These are phyloP conservation scores for Ascochyta fabae DNA, from an alignment of 2,329 filamentous ascomycete species.

Conservation along the genomic window DNA sequence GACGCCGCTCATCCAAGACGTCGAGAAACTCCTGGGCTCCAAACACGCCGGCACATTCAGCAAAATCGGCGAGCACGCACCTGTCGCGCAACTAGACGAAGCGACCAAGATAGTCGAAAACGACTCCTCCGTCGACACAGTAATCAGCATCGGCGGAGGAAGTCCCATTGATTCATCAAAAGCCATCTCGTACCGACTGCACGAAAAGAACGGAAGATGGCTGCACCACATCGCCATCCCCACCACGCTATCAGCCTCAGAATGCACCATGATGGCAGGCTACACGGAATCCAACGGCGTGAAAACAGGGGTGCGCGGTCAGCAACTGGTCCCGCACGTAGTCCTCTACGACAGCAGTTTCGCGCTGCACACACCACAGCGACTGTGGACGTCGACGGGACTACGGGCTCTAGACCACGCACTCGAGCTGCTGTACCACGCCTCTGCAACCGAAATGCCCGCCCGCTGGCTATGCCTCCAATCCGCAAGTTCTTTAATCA, in stretches of 20 bases:
- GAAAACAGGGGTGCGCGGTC: slow-evolving; percentile 56
- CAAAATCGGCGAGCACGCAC: slow-evolving; percentile 63
- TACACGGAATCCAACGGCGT: slow-evolving; percentile 58
- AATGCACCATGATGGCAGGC: slow-evolving; percentile 61
- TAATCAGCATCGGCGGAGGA: slow-evolving; percentile 63
- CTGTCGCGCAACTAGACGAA: slow-evolving; percentile 61
- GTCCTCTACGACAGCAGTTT: slow-evolving; percentile 63
- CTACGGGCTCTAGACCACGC: slow-evolving; percentile 63
- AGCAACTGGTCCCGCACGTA: slow-evolving; percentile 54
- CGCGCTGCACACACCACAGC: slow-evolving; percentile 58
- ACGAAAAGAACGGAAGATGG: slow-evolving; percentile 44
- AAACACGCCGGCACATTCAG: slow-evolving; percentile 62
- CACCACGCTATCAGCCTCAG: slow-evolving; percentile 57
- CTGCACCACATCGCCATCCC: slow-evolving; percentile 50
- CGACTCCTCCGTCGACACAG: slow-evolving; percentile 58
- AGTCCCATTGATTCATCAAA: slow-evolving; percentile 60
- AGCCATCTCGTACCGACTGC: slow-evolving; percentile 45
- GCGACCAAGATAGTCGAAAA: slow-evolving; percentile 56
- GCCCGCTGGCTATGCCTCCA: slow-evolving; percentile 54
- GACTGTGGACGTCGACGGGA: slow-evolving; percentile 59
- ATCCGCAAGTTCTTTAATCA: slow-evolving; percentile 57
- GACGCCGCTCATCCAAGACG: slow-evolving; percentile 58
- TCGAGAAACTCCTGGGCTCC: slow-evolving; percentile 57
- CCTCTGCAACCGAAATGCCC: slow-evolving; percentile 59
- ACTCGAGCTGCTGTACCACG: slow-evolving; percentile 61